These are phyloP conservation scores for Arabis alpina DNA, from an alignment of 345 rosid genomes.

Conservation along the genomic window DNA sequence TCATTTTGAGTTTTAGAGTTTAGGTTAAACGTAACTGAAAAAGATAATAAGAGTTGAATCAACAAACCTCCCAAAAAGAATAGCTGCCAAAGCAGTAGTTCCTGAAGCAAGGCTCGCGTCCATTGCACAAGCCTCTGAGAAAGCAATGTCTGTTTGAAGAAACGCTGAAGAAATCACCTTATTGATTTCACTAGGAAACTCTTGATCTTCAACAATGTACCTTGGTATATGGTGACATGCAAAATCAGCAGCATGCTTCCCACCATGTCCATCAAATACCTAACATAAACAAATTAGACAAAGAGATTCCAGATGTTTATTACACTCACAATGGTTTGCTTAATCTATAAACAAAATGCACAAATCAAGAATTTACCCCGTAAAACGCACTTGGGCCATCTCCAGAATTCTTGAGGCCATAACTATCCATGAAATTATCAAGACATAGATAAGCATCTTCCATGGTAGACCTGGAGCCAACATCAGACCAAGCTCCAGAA, in stretches of 20 bases:
- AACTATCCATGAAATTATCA: constrained; percentile 62
- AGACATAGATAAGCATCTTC: constrained; percentile 75
- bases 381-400: constrained; percentile 79
- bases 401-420: constrained; percentile 47
- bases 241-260: constrained; percentile 92
- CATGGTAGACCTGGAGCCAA: constrained; percentile 75
- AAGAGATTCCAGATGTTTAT: not conserved
- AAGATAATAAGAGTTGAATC: constrained; percentile 12
- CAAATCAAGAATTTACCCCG: constrained; percentile 57
- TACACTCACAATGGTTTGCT: not conserved
- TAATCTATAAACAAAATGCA: not conserved
- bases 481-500: constrained; percentile 86
- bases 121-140: constrained; percentile 70
- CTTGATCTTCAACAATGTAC: constrained; percentile 67
- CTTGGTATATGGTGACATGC: constrained; percentile 69
- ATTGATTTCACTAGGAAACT: constrained; percentile 70
- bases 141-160: constrained; percentile 79
- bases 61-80: constrained; percentile 74
- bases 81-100: constrained; percentile 86
- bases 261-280: constrained; percentile 93
- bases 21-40: not conserved
- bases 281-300: constrained; percentile 16
- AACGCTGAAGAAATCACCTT: constrained; percentile 79
- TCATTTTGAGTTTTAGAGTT: not conserved
- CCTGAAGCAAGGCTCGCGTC: constrained; percentile 80